Percentiles rank a stretch among this genome's conserved stretches.
Evolutionary conservation across 257 asterid species (phyloP).

Genomic region (Lavandula angustifolia): DNA sequence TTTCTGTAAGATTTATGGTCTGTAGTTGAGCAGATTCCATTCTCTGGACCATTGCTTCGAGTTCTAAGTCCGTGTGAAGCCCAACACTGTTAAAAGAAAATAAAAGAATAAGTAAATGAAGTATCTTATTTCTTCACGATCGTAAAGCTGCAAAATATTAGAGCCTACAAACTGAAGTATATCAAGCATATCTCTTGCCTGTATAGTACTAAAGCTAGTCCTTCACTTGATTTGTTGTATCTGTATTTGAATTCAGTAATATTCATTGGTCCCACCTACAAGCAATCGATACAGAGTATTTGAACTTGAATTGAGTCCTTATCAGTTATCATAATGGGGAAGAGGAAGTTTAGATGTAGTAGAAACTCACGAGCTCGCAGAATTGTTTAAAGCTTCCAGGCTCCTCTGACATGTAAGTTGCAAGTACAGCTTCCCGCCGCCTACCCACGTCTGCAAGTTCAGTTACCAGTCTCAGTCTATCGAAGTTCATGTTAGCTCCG

Average conservation of each 20-base stretch:
- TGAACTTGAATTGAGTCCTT: constrained; percentile 12
- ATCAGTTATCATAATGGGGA: constrained; percentile 3
- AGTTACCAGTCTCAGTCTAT: constrained; percentile 83
- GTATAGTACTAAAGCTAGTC: constrained; percentile 70
- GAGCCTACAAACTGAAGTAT: constrained; percentile 25
- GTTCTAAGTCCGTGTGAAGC: constrained; percentile 69
- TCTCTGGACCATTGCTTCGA: constrained; percentile 62
- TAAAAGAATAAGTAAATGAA: constrained; percentile 1
- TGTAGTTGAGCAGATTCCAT: constrained; percentile 58
- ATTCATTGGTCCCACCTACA: constrained; percentile 87
- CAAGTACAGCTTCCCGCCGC: constrained; percentile 82
- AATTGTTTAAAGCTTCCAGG: constrained; percentile 76
- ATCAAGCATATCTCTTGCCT: constrained; percentile 51
- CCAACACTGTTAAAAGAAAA: constrained; percentile 63
- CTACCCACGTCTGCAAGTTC: constrained; percentile 95
- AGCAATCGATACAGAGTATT: constrained; percentile 27
- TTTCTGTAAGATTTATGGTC: constrained; percentile 71
- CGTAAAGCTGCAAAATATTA: too few relatives aligned
- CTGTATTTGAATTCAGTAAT: constrained; percentile 86
- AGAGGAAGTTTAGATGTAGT: not conserved
- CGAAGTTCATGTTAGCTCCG: constrained; percentile 95
- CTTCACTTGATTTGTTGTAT: constrained; percentile 63
- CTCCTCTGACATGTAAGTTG: constrained; percentile 77
- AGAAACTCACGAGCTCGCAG: constrained; percentile 62
- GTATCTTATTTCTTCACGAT: constrained; percentile 16